Evolutionary conservation across 176 grass and related monocot species (phyloP).

Genomic region (Dendrocalamus sinicus): DNA sequence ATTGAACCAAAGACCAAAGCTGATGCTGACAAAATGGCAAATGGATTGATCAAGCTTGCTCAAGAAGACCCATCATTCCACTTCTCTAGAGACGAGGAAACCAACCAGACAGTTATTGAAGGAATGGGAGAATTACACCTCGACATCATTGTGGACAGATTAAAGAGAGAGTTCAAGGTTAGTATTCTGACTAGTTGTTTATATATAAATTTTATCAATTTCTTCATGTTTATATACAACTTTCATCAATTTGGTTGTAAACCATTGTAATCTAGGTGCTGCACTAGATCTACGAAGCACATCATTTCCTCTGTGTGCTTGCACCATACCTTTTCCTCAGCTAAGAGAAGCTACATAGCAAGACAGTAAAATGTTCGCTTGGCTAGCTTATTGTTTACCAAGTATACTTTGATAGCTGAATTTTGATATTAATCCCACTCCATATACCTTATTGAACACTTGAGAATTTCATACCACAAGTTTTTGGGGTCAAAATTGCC

Average conservation of each 20-base stretch:
- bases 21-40: conserved; percentile 98
- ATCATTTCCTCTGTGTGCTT: background rate
- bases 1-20: conserved; percentile 99
- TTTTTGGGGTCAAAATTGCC: background rate
- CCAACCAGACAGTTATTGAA: conserved; percentile 99
- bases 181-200: conserved; percentile 35
- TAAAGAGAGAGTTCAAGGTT: conserved; percentile 96
- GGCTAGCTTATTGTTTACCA: conserved; percentile 7
- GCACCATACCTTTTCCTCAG: background rate
- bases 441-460: background rate
- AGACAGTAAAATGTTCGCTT: conserved; percentile 22
- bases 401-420: background rate
- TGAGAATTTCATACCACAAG: background rate
- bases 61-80: conserved; percentile 99
- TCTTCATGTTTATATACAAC: background rate
- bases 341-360: background rate
- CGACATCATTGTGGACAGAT: conserved; percentile 92
- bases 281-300: background rate
- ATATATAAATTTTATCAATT: conserved; percentile 4
- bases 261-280: background rate
- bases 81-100: conserved; percentile 98
- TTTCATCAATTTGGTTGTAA: background rate
- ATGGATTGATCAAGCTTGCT: conserved; percentile 83
- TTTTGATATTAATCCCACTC: background rate
- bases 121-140: conserved; percentile 99